Percentiles rank a stretch among this genome's conserved stretches.
phyloP scores from a whole-genome alignment of 192 early-diverging fungal species.

The Gaertneriomyces sp. region DNA sequence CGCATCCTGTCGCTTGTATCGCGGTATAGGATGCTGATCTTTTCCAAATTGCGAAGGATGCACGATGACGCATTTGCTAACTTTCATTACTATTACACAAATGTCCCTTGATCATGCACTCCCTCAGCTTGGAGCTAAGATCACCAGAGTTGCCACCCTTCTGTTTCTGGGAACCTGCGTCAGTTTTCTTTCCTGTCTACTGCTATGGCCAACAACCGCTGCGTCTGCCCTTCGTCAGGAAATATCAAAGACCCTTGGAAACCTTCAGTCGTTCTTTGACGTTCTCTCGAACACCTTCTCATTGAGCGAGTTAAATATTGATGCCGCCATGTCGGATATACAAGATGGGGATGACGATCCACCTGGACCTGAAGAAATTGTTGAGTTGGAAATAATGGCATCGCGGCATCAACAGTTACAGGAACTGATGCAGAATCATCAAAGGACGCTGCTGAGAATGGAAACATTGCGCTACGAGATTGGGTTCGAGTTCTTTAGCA shows the following conservation, averaged over 20 bases:
- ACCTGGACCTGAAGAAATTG: background rate
- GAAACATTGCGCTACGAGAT: constrained; percentile 11
- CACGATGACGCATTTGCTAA: constrained; percentile 23
- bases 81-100: constrained; percentile 26
- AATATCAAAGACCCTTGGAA: constrained; percentile 12
- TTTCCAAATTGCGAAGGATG: constrained; percentile 3
- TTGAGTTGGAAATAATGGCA: constrained; percentile 3
- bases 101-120: constrained; percentile 11
- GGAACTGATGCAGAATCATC: constrained; percentile 5
- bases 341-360: background rate
- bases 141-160: background rate
- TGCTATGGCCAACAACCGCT: constrained; percentile 18
- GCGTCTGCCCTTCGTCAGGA: constrained; percentile 19
- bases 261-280: constrained; percentile 16
- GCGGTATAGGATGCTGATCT: background rate
- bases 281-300: constrained; percentile 21
- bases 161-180: constrained; percentile 16
- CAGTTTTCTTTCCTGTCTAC: constrained; percentile 23
- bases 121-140: constrained; percentile 3
- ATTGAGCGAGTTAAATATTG: background rate
- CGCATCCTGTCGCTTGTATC: background rate
- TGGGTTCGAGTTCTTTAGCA: constrained; percentile 16
- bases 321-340: background rate
- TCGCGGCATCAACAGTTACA: constrained; percentile 13
- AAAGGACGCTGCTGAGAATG: constrained; percentile 17